Evolutionary conservation across 2,329 filamentous ascomycete species (phyloP).

Genomic region (Ophiocordyceps robertsii): DNA sequence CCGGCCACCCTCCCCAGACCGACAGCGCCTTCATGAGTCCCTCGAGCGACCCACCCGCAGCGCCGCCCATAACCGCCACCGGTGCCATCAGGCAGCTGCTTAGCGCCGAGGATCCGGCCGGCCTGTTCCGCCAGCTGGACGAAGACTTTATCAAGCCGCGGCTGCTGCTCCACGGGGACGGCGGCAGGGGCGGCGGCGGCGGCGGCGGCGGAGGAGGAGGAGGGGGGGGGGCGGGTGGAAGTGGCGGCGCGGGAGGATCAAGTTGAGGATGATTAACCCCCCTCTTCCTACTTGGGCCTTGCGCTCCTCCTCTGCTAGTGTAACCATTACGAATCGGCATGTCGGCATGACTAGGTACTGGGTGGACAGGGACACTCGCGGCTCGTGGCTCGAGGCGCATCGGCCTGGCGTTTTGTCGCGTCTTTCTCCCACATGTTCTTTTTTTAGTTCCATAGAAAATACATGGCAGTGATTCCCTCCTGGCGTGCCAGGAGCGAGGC

Average conservation of each 20-base stretch:
- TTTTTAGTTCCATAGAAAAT: too few relatives aligned
- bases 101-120: constrained; percentile 75
- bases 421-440: not conserved
- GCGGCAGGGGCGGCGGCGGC: constrained; percentile 11
- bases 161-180: constrained; percentile 62
- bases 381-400: not conserved
- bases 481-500: too few relatives aligned
- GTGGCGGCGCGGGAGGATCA: constrained; percentile 3
- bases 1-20: constrained; percentile 10
- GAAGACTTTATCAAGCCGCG: constrained; percentile 94
- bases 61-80: constrained; percentile 49
- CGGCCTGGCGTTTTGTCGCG: not conserved
- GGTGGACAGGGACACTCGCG: not conserved
- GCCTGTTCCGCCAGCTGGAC: constrained; percentile 82
- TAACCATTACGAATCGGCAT: not conserved
- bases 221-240: constrained; percentile 11
- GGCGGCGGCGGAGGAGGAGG: constrained; percentile 14
- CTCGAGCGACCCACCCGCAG: constrained; percentile 13
- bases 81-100: constrained; percentile 72
- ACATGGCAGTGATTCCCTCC: too few relatives aligned
- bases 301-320: not conserved
- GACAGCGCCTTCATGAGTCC: constrained; percentile 17
- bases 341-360: not conserved
- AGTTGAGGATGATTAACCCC: not conserved
- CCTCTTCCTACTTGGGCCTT: not conserved